Percentiles rank a stretch among this genome's conserved stretches.
Evolutionary conservation across 2,329 filamentous ascomycete genomes (phyloP).

Genomic region (Ophiostoma perfectum): DNA sequence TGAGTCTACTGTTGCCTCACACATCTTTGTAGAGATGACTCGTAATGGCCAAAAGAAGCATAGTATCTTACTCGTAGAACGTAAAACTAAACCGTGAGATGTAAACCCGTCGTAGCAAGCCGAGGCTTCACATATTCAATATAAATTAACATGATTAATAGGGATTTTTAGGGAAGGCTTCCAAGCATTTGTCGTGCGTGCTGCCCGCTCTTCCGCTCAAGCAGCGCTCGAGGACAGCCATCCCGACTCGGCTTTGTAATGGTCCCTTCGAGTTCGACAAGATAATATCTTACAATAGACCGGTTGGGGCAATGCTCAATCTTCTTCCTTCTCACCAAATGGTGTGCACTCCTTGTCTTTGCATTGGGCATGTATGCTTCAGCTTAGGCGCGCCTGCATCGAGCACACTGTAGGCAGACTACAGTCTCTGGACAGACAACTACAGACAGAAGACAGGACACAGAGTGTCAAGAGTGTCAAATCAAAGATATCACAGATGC

Average conservation of each 20-base stretch:
- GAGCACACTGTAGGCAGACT: not conserved
- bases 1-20: no score
- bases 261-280: no score
- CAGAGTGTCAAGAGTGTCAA: not conserved
- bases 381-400: conserved; percentile 3
- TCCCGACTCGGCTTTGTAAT: no score
- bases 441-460: not conserved
- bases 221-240: no score
- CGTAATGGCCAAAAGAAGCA: no score
- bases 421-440: not conserved
- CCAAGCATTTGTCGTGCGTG: not conserved
- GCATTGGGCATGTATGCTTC: conserved; percentile 12
- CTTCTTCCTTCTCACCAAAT: not conserved
- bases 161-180: not conserved
- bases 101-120: not conserved
- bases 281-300: no score
- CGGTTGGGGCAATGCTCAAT: no score
- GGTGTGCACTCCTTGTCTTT: not conserved
- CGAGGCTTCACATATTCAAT: not conserved
- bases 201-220: not conserved
- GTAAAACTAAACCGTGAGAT: no score
- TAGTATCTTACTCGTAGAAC: no score
- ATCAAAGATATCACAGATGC: not conserved
- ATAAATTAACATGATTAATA: no score
- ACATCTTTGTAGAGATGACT: no score